Evolutionary conservation across 2,329 filamentous ascomycete species (phyloP).

Genomic region (Fusarium buxicola): DNA sequence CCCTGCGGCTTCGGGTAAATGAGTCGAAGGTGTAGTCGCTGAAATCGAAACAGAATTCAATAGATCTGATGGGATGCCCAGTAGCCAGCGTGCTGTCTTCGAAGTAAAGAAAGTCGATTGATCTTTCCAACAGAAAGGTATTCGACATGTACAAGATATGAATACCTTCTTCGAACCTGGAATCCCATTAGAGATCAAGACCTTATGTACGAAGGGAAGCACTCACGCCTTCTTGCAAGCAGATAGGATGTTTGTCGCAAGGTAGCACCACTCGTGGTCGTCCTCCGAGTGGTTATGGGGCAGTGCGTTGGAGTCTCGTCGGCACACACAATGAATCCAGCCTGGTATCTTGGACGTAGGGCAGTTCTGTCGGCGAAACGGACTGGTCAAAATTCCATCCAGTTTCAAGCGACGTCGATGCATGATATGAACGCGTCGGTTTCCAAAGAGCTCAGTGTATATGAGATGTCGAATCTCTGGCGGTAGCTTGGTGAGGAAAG

Average conservation of each 20-base stretch:
- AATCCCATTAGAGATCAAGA: neutral
- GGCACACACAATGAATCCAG: neutral
- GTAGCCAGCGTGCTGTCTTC: too few species aligned
- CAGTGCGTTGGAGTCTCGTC: neutral
- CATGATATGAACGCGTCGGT: conserved; percentile 1
- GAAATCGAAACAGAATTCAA: neutral
- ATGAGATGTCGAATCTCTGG: conserved; percentile 6
- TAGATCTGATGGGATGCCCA: neutral
- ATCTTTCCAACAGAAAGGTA: neutral
- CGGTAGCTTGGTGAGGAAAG: conserved; percentile 7
- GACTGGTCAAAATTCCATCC: neutral
- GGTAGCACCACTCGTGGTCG: conserved; percentile 3
- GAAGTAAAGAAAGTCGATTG: neutral
- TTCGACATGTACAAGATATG: conserved; percentile 21
- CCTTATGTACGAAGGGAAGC: neutral
- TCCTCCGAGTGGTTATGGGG: conserved; percentile 7
- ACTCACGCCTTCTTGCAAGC: conserved; percentile 25
- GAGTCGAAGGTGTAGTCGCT: too few species aligned
- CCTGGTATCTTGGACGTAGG: neutral
- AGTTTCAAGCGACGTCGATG: neutral
- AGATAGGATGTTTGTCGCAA: conserved; percentile 4
- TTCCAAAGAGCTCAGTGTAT: conserved; percentile 1
- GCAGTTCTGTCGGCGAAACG: too few species aligned
- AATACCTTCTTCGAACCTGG: conserved; percentile 12
- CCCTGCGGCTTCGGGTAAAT: too few species aligned